Base-by-base conservation (phyloP, 2,329 filamentous ascomycete genomes). In the Beauveria sp. region DNA sequence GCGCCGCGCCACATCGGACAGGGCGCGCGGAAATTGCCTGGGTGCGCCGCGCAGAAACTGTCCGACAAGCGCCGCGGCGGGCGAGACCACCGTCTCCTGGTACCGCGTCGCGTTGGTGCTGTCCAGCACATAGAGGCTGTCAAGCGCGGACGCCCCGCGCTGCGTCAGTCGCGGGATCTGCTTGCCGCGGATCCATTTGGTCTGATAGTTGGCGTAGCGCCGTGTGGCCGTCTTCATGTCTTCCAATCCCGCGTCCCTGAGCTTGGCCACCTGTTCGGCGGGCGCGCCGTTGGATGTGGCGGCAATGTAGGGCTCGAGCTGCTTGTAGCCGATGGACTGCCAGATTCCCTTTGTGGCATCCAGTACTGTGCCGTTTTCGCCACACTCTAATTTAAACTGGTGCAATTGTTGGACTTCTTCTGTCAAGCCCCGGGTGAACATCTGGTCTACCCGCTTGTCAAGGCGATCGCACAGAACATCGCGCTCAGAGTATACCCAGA, bases 321-420 rank as follows among this genome's bases (percentile, higher is more conserved):
- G 91, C 72, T 96, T 97, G 75, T 92, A 97, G 1, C 95, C 95
- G 64, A 99, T 99, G 1, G 93, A 95, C 59, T 96, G 89, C 92
- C 93, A 99, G 49, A 99, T 96, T 0, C 95, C 96, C 59, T 87
- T 86, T 1, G 84, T 89, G 66, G 85, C 81, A 69, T 98, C 91
- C 2, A 95, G 75, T 0, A 73, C 66, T 1, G 79, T 73, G 0
- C 85, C 88, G 1, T 76, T 69, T 0, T 76, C 70, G 0, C 71
- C 65, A 20, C 70, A 70, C 2, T 68, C 60, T 20, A 66, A 72
- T 60, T 75, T 76, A 53, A 78, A 77, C 1, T 74, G 67, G 63
- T 78, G 77, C 50, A 86, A 74, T 54, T 78, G 70, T 26, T 71
- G 71, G 0, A 80, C 76, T 67, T 86, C 83, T 7, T 76, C 71